Conservation (phyloP, 2,329 filamentous ascomycete species). For the Epicoccum nigrum region DNA sequence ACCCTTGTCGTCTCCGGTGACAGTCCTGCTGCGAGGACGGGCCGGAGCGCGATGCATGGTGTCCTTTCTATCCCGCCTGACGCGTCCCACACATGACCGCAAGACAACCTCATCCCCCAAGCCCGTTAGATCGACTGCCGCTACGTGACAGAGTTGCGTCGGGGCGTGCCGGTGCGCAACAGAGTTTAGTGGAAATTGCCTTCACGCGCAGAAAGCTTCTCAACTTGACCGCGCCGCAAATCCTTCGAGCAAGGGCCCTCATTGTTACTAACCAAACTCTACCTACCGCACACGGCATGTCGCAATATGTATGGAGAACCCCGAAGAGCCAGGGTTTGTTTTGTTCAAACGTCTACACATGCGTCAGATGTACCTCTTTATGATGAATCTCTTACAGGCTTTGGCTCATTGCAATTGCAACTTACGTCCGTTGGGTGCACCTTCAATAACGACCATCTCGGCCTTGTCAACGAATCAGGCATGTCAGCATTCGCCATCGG, state of each 20-base stretch:
- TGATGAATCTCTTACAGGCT: slow-evolving; percentile 4
- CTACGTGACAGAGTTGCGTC: slow-evolving; percentile 25
- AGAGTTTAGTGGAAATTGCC: slow-evolving; percentile 10
- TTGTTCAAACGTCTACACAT: background rate
- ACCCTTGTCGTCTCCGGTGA: slow-evolving; percentile 38
- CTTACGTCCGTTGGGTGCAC: slow-evolving; percentile 12
- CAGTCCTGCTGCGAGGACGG: slow-evolving; percentile 40
- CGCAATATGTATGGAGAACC: background rate
- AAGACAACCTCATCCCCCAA: slow-evolving; percentile 15
- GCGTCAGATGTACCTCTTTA: background rate
- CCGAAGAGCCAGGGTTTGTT: background rate
- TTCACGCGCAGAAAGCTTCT: slow-evolving; percentile 4
- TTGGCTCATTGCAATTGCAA: slow-evolving; percentile 25
- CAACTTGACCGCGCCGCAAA: slow-evolving; percentile 6
- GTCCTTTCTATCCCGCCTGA: slow-evolving; percentile 33
- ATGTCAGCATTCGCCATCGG: slow-evolving; percentile 3
- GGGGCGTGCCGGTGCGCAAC: slow-evolving; percentile 27
- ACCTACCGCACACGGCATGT: background rate
- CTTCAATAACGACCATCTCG: slow-evolving; percentile 19
- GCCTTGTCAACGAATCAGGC: slow-evolving; percentile 1
- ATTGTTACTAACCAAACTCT: background rate
- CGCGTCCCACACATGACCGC: slow-evolving; percentile 24
- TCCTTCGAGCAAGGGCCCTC: slow-evolving; percentile 1
- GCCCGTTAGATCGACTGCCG: slow-evolving; percentile 26
- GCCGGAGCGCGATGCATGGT: slow-evolving; percentile 43